These are phyloP conservation scores for Rossbeevera mucosa DNA, from an alignment of 768 basidiomycete species.

Conservation along the genomic window DNA sequence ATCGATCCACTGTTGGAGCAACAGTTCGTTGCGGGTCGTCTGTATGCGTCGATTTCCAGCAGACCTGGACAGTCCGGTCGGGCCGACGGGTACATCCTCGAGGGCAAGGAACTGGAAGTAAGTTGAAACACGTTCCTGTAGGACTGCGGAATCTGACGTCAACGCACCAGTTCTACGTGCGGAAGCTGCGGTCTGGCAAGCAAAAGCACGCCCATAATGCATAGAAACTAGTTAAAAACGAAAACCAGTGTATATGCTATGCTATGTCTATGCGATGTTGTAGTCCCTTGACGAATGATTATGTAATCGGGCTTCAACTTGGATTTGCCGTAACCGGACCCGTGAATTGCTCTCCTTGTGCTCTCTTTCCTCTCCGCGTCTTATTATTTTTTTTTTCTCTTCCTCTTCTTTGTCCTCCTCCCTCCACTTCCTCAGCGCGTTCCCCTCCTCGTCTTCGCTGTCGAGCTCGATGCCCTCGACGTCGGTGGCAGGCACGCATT, in stretches of 20 bases:
- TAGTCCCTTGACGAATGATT: conserved; percentile 13
- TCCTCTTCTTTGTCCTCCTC: conserved; percentile 8
- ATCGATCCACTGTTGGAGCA: conserved; percentile 84
- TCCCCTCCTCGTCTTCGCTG: conserved; percentile 19
- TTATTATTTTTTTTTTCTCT: conserved; percentile 9
- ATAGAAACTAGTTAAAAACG: too few species aligned
- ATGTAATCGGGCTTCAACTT: conserved; percentile 17
- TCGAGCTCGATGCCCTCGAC: conserved; percentile 32
- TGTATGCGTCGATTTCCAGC: conserved; percentile 90
- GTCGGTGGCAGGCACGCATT: conserved; percentile 23
- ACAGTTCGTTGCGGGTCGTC: conserved; percentile 91
- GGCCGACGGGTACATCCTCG: conserved; percentile 94
- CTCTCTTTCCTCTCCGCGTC: conserved; percentile 33
- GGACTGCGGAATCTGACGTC: conserved; percentile 21
- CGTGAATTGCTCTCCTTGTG: conserved; percentile 25
- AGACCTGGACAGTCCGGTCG: conserved; percentile 97
- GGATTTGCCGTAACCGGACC: conserved; percentile 30
- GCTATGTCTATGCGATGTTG: too few species aligned
- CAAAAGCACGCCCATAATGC: conserved; percentile 80
- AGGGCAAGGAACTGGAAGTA: conserved; percentile 98
- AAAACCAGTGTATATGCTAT: conserved; percentile 4
- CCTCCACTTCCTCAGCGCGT: conserved; percentile 12
- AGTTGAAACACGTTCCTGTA: conserved; percentile 10
- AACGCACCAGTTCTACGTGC: conserved; percentile 75
- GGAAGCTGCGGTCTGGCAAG: conserved; percentile 91